Evolutionary conservation across 148 eudicot species (phyloP).

Genomic region (Camellia granthamiana): DNA sequence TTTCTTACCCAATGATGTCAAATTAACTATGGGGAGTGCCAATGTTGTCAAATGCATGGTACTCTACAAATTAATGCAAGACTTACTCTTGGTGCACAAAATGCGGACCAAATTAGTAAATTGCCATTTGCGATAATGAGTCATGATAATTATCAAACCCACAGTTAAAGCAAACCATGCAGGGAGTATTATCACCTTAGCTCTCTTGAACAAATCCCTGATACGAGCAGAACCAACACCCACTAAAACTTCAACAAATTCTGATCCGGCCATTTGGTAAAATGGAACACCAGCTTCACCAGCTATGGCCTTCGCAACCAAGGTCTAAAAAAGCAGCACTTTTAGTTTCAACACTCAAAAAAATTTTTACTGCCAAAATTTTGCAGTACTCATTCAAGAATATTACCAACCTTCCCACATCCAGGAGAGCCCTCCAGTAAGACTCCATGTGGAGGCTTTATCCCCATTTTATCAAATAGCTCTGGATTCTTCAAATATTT

Average conservation of each 20-base stretch:
- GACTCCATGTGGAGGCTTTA: conserved; percentile 96
- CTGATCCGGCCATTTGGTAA: conserved; percentile 98
- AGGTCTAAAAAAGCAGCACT: conserved; percentile 51
- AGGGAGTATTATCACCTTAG: conserved; percentile 52
- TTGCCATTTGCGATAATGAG: background rate
- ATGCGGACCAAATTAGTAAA: background rate
- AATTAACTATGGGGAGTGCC: background rate
- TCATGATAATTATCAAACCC: background rate
- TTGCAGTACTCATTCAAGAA: conserved; percentile 6
- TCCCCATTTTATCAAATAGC: conserved; percentile 83
- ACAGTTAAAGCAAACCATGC: background rate
- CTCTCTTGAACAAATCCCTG: conserved; percentile 93
- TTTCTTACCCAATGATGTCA: background rate
- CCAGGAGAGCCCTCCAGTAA: conserved; percentile 97
- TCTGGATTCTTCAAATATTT: conserved; percentile 89
- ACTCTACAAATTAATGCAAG: background rate
- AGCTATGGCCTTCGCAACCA: conserved; percentile 96
- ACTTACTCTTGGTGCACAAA: background rate
- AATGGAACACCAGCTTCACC: conserved; percentile 99
- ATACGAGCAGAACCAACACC: conserved; percentile 98
- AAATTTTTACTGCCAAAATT: background rate
- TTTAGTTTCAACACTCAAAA: background rate
- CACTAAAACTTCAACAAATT: conserved; percentile 92
- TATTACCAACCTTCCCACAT: conserved; percentile 74
- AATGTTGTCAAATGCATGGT: background rate